Base-by-base conservation (phyloP, 495 filamentous ascomycete species). In the Pseudomonodictys pantanalensis region DNA sequence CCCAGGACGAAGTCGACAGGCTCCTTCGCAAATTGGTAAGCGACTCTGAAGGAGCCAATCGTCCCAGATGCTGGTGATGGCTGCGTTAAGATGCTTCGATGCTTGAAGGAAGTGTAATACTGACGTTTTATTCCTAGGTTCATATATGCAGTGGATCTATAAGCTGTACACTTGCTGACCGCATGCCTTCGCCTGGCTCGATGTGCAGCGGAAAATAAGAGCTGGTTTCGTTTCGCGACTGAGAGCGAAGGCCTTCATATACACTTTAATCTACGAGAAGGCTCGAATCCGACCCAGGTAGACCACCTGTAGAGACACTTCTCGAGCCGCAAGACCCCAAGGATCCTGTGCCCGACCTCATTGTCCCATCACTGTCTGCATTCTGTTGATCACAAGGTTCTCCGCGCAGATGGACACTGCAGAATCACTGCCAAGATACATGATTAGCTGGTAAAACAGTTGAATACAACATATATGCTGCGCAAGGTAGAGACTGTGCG, bases 321-420 rank as follows among this genome's bases (percentile, higher is more conserved):
- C 38, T 41, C 38, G 12, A 41, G 15, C 38, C 38, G 38, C 15
- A 41, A 5, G 38, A 41, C 8, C 59, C 59, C 9, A 58, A 53
- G 18, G 39, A 58, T 3, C 44, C 44, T 2, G 6, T 8, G 4
- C 25, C 15, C 4, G 22, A 7, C 24, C 33, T 45, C 18, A 49
- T 66, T 18, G 58, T 66, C 7, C 66, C 66, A n/a, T 57, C 39
- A 3, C 24, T 48, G 2, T 23, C 53, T 12, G 64, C 64, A 4
- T 69, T 60, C 32, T 58, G 64, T 46, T 69, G 62, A 50, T 67
- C 64, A 22, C 26, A 32, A 23, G 49, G 44, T 4, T 59, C 64
- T 0, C 33, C 41, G 11, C 33, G 28, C 1, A 60, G 56, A 23
- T 64, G 60, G 48, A 62, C 58, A 20, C 32, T 64, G 51, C 39